Evolutionary conservation across 2,329 filamentous ascomycete genomes (phyloP).

Genomic region (Incumbomyces delicatus): DNA sequence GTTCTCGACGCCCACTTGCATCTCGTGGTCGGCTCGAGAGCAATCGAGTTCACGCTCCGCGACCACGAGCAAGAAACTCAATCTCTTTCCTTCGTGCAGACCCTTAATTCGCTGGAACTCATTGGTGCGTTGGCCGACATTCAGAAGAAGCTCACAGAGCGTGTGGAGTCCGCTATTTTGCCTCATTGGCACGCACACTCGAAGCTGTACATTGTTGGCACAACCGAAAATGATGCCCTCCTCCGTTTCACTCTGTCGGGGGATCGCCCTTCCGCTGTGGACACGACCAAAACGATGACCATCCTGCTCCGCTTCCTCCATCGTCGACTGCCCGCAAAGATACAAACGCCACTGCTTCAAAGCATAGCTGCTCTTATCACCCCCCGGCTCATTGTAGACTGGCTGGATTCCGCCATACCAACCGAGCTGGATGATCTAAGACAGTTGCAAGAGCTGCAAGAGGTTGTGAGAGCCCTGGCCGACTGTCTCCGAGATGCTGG

Average conservation of each 20-base stretch:
- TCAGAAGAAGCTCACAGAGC: neutral
- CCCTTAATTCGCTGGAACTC: slow-evolving; percentile 1
- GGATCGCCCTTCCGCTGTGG: neutral
- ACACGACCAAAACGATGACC: neutral
- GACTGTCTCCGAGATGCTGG: slow-evolving; percentile 50
- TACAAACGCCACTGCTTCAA: neutral
- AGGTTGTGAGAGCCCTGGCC: slow-evolving; percentile 55
- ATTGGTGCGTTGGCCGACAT: slow-evolving; percentile 4
- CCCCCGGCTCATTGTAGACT: slow-evolving; percentile 58
- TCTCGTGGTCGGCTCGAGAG: neutral
- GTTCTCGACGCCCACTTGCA: neutral
- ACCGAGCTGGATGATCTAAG: slow-evolving; percentile 55
- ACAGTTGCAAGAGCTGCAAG: slow-evolving; percentile 45
- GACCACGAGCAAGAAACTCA: neutral
- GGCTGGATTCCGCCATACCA: slow-evolving; percentile 70
- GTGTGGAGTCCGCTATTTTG: slow-evolving; percentile 7
- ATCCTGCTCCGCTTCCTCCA: neutral
- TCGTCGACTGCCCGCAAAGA: neutral
- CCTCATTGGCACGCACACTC: slow-evolving; percentile 13
- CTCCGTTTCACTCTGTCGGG: neutral
- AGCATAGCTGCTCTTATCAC: slow-evolving; percentile 39
- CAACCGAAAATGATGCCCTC: slow-evolving; percentile 19
- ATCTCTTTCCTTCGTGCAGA: neutral
- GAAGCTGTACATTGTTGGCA: slow-evolving; percentile 9
- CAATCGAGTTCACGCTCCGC: neutral